phyloP scores from a whole-genome alignment of 768 basidiomycete genomes.

The Boletus sensibilis region DNA sequence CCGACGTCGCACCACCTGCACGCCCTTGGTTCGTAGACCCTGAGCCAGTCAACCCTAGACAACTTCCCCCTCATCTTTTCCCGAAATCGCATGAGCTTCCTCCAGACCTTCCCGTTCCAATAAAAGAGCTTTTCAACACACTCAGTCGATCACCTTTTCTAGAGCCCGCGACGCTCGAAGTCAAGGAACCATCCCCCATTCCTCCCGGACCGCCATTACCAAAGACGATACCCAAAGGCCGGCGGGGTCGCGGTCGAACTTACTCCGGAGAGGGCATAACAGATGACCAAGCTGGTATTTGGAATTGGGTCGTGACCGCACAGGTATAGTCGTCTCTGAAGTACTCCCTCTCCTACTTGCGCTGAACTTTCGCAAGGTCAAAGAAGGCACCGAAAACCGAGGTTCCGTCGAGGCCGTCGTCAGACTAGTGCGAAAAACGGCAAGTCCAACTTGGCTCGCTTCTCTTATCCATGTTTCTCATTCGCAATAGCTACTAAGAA shows the following conservation, averaged over 20 bases:
- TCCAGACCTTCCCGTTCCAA: slow-evolving; percentile 46
- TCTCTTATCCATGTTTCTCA: slow-evolving; percentile 9
- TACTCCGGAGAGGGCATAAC: slow-evolving; percentile 61
- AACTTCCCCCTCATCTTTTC: slow-evolving; percentile 28
- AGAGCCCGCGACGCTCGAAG: slow-evolving; percentile 55
- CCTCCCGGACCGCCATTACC: slow-evolving; percentile 63
- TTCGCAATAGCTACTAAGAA: slow-evolving; percentile 50
- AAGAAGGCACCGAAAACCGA: slow-evolving; percentile 78
- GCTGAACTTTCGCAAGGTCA: slow-evolving; percentile 50
- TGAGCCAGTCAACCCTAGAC: slow-evolving; percentile 23
- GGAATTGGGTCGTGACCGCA: slow-evolving; percentile 74
- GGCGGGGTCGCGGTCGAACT: slow-evolving; percentile 63
- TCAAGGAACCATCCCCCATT: slow-evolving; percentile 49
- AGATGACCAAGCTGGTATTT: slow-evolving; percentile 56
- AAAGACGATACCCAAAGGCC: slow-evolving; percentile 53
- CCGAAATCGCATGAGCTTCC: slow-evolving; percentile 40
- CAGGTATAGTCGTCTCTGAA: slow-evolving; percentile 46
- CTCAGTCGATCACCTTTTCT: slow-evolving; percentile 66
- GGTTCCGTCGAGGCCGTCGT: slow-evolving; percentile 77
- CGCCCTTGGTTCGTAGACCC: slow-evolving; percentile 72
- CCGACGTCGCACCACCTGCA: neutral
- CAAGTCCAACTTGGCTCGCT: slow-evolving; percentile 35
- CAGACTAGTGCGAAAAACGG: slow-evolving; percentile 66
- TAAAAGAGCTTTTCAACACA: slow-evolving; percentile 56
- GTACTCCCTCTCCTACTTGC: neutral